These are phyloP conservation scores for Plasmopara muralis DNA, from an alignment of 352 stramenopile species.

Conservation along the genomic window DNA sequence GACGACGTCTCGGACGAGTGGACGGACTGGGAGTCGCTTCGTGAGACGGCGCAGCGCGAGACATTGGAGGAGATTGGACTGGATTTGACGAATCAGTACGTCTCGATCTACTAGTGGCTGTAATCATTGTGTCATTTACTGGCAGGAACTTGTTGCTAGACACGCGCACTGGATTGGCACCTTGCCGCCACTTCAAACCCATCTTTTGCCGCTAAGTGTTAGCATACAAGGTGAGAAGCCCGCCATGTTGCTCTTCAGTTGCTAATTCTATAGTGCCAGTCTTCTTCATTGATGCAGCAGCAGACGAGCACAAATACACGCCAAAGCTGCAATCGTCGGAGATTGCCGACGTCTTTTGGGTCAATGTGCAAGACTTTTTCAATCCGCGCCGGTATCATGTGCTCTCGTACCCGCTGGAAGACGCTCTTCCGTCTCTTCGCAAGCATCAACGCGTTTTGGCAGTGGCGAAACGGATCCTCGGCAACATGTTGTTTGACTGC, in stretches of 20 bases:
- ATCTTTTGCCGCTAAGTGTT: too few species aligned
- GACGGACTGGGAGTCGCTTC: slow-evolving; percentile 55
- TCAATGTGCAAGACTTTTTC: slow-evolving; percentile 55
- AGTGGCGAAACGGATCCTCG: slow-evolving; percentile 16
- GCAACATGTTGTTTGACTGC: slow-evolving; percentile 54
- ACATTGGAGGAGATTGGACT: slow-evolving; percentile 80
- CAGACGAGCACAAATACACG: too few species aligned
- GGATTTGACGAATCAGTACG: too few species aligned
- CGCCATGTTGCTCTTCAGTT: neutral
- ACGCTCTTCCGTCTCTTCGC: slow-evolving; percentile 40
- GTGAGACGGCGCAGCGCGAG: slow-evolving; percentile 68
- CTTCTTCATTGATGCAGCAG: too few species aligned
- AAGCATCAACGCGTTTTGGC: slow-evolving; percentile 28
- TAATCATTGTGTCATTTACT: too few species aligned
- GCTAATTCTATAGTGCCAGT: slow-evolving; percentile 1
- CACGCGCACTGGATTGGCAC: too few species aligned
- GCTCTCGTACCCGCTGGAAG: slow-evolving; percentile 52
- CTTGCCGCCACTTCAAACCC: too few species aligned
- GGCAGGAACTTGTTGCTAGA: too few species aligned
- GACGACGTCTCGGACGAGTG: slow-evolving; percentile 28
- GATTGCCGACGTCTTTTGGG: too few species aligned
- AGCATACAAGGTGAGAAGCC: too few species aligned
- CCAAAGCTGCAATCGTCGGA: too few species aligned
- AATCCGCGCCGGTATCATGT: slow-evolving; percentile 46
- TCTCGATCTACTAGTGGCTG: too few species aligned